A percentile compares a stretch with the other conserved stretches of the same genome.
Evolutionary conservation across 768 basidiomycete genomes (phyloP).

Genomic region (Suillus subalutaceus): DNA sequence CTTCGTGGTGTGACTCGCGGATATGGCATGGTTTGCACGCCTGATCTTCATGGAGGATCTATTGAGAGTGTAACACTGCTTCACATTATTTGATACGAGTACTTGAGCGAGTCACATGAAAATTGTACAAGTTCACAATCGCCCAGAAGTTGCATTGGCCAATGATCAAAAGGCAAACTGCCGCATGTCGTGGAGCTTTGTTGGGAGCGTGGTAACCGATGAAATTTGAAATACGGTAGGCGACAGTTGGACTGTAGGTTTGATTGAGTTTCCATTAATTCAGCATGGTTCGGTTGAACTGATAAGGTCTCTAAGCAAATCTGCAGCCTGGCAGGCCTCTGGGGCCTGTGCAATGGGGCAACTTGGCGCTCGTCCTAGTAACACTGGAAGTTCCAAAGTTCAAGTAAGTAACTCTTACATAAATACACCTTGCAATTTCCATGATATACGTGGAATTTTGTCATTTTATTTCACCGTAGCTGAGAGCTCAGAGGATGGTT

Average conservation of each 20-base stretch:
- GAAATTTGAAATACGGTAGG: background rate
- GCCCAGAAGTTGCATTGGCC: background rate
- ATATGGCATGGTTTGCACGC: conserved; percentile 2
- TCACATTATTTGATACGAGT: background rate
- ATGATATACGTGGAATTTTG: too few relatives aligned
- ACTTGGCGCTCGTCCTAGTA: too few relatives aligned
- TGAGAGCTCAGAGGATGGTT: too few relatives aligned
- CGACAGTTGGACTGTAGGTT: background rate
- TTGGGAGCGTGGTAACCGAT: background rate
- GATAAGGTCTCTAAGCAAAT: too few relatives aligned
- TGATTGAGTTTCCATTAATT: background rate
- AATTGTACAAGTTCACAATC: background rate
- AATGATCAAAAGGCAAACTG: background rate
- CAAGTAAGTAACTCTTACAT: too few relatives aligned
- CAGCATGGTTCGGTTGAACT: background rate
- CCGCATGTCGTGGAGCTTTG: background rate
- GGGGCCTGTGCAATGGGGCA: too few relatives aligned
- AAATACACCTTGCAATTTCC: too few relatives aligned
- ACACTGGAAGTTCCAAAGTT: too few relatives aligned
- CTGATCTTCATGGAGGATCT: conserved; percentile 10
- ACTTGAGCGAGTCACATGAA: background rate
- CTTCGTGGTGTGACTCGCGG: conserved; percentile 2
- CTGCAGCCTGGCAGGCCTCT: too few relatives aligned
- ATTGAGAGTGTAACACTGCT: conserved; percentile 1
- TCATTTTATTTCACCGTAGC: too few relatives aligned